Evolutionary conservation across 2,329 filamentous ascomycete genomes (phyloP).

Genomic region (Colletotrichum spinosum): DNA sequence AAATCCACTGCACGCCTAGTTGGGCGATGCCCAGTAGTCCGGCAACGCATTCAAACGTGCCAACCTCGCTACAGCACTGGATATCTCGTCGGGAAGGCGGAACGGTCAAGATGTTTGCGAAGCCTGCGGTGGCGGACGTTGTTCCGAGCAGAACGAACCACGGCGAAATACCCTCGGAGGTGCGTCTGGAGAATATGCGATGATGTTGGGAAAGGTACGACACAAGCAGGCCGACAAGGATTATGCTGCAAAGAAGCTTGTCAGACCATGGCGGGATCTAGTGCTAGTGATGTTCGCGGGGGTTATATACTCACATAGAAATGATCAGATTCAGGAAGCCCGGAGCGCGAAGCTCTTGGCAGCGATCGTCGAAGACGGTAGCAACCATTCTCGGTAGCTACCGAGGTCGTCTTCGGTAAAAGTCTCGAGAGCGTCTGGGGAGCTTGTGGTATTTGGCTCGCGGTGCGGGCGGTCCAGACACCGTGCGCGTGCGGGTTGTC

Average conservation of each 20-base stretch:
- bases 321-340: constrained; percentile 66
- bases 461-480: constrained; percentile 4
- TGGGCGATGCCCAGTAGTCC: constrained; percentile 90
- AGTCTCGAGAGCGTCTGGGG: neutral
- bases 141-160: constrained; percentile 96
- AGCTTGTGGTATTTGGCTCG: neutral
- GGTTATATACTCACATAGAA: constrained; percentile 59
- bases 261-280: constrained; percentile 36
- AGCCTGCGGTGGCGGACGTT: constrained; percentile 87
- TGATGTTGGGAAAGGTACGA: constrained; percentile 96
- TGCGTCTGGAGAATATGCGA: constrained; percentile 86
- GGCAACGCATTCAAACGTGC: constrained; percentile 84
- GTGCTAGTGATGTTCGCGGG: too few species aligned
- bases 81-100: constrained; percentile 87
- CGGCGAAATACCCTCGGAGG: constrained; percentile 93
- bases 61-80: constrained; percentile 85
- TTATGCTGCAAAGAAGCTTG: constrained; percentile 61
- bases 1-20: constrained; percentile 90
- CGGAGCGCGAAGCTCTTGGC: constrained; percentile 64
- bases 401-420: neutral
- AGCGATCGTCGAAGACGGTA: constrained; percentile 49
- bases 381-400: constrained; percentile 17
- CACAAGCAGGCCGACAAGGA: constrained; percentile 87
- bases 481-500: constrained; percentile 1
- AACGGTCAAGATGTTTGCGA: constrained; percentile 91